phyloP scores from a whole-genome alignment of 768 basidiomycete genomes.

The Pleurotus giganteus region DNA sequence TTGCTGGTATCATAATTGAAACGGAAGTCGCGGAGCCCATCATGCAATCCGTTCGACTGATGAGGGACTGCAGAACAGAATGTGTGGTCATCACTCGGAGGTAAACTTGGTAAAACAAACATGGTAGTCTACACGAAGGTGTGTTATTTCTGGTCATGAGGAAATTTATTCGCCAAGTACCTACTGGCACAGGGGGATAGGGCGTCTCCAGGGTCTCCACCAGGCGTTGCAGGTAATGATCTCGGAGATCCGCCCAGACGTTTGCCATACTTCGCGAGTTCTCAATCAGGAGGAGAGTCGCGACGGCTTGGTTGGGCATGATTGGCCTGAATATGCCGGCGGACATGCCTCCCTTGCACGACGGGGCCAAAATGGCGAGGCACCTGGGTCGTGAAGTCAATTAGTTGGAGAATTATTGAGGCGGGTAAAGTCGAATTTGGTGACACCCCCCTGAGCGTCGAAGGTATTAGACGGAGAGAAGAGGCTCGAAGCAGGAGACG shows the following conservation, averaged over 20 bases:
- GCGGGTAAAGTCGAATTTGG: neutral
- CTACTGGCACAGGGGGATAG: conserved; percentile 39
- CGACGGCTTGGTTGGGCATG: conserved; percentile 29
- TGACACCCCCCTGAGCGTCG: conserved; percentile 3
- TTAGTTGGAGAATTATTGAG: conserved; percentile 18
- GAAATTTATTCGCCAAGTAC: conserved; percentile 17
- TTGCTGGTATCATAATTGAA: conserved; percentile 44
- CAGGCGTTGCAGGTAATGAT: conserved; percentile 42
- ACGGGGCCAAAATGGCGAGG: neutral
- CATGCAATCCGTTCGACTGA: conserved; percentile 39
- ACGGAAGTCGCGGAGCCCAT: conserved; percentile 35
- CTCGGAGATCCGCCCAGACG: conserved; percentile 49
- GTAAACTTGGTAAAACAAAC: conserved; percentile 43
- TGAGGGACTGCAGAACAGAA: conserved; percentile 28
- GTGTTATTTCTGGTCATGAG: neutral
- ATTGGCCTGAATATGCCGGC: conserved; percentile 18
- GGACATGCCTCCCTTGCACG: conserved; percentile 8
- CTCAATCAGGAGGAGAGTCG: conserved; percentile 51
- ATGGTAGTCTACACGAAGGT: conserved; percentile 33
- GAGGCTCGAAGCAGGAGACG: conserved; percentile 2
- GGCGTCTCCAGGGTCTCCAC: conserved; percentile 37
- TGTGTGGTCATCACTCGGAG: conserved; percentile 31
- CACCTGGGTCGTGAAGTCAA: conserved; percentile 12
- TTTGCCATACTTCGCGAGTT: conserved; percentile 45
- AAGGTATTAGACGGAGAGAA: conserved; percentile 1